A percentile compares a stretch with the other conserved stretches of the same genome.
Conservation (phyloP, 2,329 filamentous ascomycete species). For the Hypocreales sp. region DNA sequence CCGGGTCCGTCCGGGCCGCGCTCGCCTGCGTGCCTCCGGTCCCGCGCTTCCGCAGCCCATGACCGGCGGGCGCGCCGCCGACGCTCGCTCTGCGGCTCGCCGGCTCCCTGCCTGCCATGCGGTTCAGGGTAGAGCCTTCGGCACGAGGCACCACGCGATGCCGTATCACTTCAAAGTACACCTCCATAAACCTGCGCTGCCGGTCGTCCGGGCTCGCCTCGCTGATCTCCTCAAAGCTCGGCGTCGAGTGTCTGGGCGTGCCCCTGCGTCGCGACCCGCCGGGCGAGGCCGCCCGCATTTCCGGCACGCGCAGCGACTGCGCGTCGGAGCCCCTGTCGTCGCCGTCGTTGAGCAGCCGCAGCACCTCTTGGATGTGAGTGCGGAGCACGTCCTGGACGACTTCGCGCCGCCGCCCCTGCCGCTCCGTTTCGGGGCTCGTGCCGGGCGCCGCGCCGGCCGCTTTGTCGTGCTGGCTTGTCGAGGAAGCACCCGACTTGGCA, state of each 20-base stretch:
- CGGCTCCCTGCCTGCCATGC: conserved; percentile 9
- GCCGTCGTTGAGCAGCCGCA: conserved; percentile 27
- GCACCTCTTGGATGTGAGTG: conserved; percentile 31
- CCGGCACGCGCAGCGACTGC: conserved; percentile 7
- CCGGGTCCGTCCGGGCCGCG: conserved; percentile 3
- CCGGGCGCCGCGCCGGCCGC: too few relatives aligned
- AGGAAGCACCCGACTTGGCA: too few relatives aligned
- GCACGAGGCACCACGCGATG: conserved; percentile 21
- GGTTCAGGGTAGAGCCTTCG: conserved; percentile 9
- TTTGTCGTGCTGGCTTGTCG: too few relatives aligned
- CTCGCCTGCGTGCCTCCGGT: conserved; percentile 10
- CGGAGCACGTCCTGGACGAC: conserved; percentile 30
- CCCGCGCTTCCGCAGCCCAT: conserved; percentile 7
- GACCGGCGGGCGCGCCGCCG: conserved; percentile 8
- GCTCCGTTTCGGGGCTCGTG: conserved; percentile 1
- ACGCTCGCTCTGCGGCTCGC: conserved; percentile 1
- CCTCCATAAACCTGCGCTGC: conserved; percentile 32
- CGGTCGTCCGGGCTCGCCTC: conserved; percentile 30
- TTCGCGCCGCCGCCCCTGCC: conserved; percentile 13
- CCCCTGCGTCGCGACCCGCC: neutral
- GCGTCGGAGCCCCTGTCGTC: conserved; percentile 14
- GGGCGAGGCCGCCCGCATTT: conserved; percentile 6
- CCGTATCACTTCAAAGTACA: conserved; percentile 33
- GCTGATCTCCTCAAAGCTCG: conserved; percentile 28
- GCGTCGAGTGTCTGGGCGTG: conserved; percentile 3